Evolutionary conservation across 805 yeast species (phyloP).

Genomic region (Saccharomycopsis fibuligera): DNA sequence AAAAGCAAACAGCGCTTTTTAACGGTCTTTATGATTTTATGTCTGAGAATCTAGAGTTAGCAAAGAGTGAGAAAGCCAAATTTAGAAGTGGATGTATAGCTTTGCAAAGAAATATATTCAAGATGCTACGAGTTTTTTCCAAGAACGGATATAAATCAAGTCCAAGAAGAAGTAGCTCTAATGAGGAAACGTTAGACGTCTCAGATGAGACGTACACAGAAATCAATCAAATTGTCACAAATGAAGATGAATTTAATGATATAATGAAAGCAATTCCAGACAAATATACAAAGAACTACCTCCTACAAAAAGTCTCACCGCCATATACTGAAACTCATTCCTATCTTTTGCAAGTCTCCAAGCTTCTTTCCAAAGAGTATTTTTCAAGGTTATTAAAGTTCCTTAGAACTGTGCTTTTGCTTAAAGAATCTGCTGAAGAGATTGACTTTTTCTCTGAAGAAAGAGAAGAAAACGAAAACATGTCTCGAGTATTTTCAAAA

Average conservation of each 20-base stretch:
- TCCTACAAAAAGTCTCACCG: conserved; percentile 7
- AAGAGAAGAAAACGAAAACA: neutral
- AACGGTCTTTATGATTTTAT: neutral
- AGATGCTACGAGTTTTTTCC: conserved; percentile 18
- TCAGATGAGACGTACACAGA: conserved; percentile 21
- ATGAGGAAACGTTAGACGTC: conserved; percentile 6
- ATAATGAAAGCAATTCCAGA: conserved; percentile 18
- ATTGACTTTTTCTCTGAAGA: conserved; percentile 14
- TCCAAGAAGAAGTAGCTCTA: conserved; percentile 1
- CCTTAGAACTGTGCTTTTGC: conserved; percentile 10
- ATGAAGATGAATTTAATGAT: conserved; percentile 27
- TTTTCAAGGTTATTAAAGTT: conserved; percentile 16
- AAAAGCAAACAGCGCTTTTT: conserved; percentile 4
- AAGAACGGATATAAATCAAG: conserved; percentile 13
- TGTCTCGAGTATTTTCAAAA: conserved; percentile 3
- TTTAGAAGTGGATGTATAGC: conserved; percentile 7
- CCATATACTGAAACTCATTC: conserved; percentile 11
- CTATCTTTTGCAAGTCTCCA: conserved; percentile 4
- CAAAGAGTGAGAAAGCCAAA: conserved; percentile 2
- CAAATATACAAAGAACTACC: conserved; percentile 4
- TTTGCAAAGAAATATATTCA: conserved; percentile 18
- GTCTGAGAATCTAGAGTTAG: neutral
- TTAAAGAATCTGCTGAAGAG: conserved; percentile 18
- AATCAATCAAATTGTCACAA: conserved; percentile 21
- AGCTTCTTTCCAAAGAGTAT: conserved; percentile 18